Evolutionary conservation across 495 filamentous ascomycete species (phyloP).

Genomic region (Talaromyces nanjingensis): DNA sequence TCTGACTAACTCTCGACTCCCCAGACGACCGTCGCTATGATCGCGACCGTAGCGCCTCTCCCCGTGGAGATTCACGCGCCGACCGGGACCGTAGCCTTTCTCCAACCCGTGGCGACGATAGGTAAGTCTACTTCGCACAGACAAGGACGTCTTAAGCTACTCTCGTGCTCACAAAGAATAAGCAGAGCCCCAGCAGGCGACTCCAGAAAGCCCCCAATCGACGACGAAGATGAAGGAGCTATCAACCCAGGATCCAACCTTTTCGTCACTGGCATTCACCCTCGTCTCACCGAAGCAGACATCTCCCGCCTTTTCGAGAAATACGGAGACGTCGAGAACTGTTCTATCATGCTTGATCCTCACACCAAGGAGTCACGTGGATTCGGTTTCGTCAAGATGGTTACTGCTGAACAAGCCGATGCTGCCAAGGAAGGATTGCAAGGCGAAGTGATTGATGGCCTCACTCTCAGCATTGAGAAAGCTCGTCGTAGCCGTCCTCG

Average conservation of each 20-base stretch:
- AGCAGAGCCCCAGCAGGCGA: constrained; percentile 31
- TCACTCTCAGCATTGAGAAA: constrained; percentile 98
- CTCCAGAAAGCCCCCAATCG: constrained; percentile 18
- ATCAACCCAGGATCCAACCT: constrained; percentile 94
- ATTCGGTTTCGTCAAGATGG: constrained; percentile 99
- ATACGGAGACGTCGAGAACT: constrained; percentile 97
- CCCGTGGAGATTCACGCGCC: constrained; percentile 66
- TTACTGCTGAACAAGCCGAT: constrained; percentile 85
- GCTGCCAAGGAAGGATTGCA: constrained; percentile 94
- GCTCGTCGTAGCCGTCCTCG: constrained; percentile 89
- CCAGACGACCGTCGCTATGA: constrained; percentile 78
- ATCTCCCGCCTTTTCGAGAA: constrained; percentile 96
- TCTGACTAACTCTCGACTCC: constrained; percentile 11
- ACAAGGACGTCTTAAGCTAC: not conserved
- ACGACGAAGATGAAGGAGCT: constrained; percentile 73
- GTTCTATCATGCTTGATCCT: constrained; percentile 98
- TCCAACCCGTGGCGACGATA: constrained; percentile 58
- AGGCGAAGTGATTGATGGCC: constrained; percentile 91
- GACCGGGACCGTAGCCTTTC: constrained; percentile 73
- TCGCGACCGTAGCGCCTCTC: constrained; percentile 88
- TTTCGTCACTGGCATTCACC: constrained; percentile 97
- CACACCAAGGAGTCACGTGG: constrained; percentile 97
- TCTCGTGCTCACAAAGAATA: not conserved
- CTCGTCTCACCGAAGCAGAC: constrained; percentile 82
- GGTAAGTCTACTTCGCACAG: constrained; percentile 44